Evolutionary conservation across 306 rosid species (phyloP).

Genomic region (Cyamopsis tetragonoloba): DNA sequence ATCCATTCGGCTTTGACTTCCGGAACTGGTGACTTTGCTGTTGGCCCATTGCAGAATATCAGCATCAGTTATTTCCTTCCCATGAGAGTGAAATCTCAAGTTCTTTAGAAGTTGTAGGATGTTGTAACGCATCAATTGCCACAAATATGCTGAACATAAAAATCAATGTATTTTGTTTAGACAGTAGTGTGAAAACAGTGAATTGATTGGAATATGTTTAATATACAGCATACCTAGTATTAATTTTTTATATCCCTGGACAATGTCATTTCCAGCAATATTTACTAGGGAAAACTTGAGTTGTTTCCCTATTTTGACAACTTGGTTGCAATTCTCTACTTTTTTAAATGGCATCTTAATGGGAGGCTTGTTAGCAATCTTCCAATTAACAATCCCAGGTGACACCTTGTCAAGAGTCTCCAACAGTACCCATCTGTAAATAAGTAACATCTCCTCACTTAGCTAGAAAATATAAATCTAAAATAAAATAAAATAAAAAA

Average conservation of each 20-base stretch:
- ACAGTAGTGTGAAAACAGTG: not conserved
- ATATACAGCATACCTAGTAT: constrained; percentile 63
- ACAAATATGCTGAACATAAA: constrained; percentile 70
- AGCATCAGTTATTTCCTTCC: constrained; percentile 85
- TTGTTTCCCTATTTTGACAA: constrained; percentile 87
- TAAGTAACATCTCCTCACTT: not conserved
- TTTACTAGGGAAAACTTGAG: constrained; percentile 88
- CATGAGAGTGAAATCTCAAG: constrained; percentile 89
- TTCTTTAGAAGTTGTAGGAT: constrained; percentile 87
- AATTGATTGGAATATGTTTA: too few species aligned
- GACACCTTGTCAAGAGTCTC: constrained; percentile 90
- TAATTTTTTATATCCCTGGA: constrained; percentile 88
- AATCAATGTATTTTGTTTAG: constrained; percentile 11
- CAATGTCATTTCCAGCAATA: constrained; percentile 94
- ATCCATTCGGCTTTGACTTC: constrained; percentile 70
- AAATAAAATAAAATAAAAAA: not conserved
- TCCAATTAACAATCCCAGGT: constrained; percentile 94
- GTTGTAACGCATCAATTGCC: constrained; percentile 96
- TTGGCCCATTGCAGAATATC: constrained; percentile 96
- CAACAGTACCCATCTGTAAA: constrained; percentile 81
- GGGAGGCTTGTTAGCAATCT: constrained; percentile 91
- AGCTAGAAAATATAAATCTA: not conserved
- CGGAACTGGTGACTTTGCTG: constrained; percentile 63
- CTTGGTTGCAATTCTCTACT: constrained; percentile 99
- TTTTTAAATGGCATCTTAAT: constrained; percentile 96